Evolutionary conservation across 2,329 filamentous ascomycete genomes (phyloP).

Genomic region (Ceratocystis ficicola): DNA sequence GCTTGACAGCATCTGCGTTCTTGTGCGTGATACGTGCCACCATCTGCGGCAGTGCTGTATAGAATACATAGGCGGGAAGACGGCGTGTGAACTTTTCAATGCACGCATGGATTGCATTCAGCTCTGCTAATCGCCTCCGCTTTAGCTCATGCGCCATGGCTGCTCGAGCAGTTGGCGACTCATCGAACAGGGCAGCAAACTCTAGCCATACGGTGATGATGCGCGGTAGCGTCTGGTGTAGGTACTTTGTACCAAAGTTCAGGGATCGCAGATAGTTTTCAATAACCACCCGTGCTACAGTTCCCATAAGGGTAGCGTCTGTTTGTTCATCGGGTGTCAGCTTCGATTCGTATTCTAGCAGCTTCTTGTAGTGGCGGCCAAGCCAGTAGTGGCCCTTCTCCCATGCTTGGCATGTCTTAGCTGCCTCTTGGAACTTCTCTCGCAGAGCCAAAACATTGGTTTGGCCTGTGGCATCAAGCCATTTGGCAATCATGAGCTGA

Average conservation of each 20-base stretch:
- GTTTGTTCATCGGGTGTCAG: slow-evolving; percentile 66
- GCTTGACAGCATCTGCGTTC: slow-evolving; percentile 62
- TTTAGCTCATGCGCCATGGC: slow-evolving; percentile 39
- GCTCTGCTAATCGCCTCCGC: slow-evolving; percentile 48
- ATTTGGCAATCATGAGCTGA: slow-evolving; percentile 83
- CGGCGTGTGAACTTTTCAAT: slow-evolving; percentile 66
- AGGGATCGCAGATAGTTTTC: slow-evolving; percentile 87
- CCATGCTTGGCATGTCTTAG: slow-evolving; percentile 61
- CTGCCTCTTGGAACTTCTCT: slow-evolving; percentile 69
- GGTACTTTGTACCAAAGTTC: slow-evolving; percentile 81
- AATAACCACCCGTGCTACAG: slow-evolving; percentile 76
- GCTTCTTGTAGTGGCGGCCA: slow-evolving; percentile 92
- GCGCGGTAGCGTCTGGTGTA: slow-evolving; percentile 87
- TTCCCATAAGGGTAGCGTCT: slow-evolving; percentile 64
- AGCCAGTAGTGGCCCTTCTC: slow-evolving; percentile 97
- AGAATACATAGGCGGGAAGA: slow-evolving; percentile 66
- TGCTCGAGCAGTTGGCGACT: slow-evolving; percentile 39
- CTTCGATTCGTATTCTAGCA: slow-evolving; percentile 76
- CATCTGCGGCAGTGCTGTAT: slow-evolving; percentile 76
- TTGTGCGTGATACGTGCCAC: slow-evolving; percentile 91
- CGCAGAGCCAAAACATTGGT: slow-evolving; percentile 72
- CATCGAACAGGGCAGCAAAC: slow-evolving; percentile 63
- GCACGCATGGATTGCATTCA: slow-evolving; percentile 59
- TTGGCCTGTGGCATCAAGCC: slow-evolving; percentile 91
- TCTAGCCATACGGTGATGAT: slow-evolving; percentile 91